Evolutionary conservation across 2,329 filamentous ascomycete species (phyloP).

Genomic region (Sclerotinia minor): DNA sequence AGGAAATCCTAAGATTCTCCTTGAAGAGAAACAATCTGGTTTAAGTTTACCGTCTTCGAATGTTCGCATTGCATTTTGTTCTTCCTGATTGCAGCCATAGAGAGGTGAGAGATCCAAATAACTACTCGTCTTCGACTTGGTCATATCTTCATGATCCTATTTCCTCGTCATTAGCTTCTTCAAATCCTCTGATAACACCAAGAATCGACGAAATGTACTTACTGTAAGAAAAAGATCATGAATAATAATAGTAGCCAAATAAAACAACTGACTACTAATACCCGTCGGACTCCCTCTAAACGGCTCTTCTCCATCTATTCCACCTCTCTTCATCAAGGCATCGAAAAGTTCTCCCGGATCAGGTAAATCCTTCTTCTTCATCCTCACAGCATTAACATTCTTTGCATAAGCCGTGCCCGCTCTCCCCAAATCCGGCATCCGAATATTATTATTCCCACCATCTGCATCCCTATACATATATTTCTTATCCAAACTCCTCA

Average conservation of each 20-base stretch:
- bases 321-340: conserved; percentile 59
- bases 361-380: conserved; percentile 58
- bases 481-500: conserved; percentile 63
- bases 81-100: conserved; percentile 45
- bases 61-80: conserved; percentile 45
- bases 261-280: conserved; percentile 50
- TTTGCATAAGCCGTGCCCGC: conserved; percentile 67
- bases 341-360: conserved; percentile 60
- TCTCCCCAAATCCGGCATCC: conserved; percentile 63
- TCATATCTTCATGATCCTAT: conserved; percentile 22
- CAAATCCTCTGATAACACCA: background rate
- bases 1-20: conserved; percentile 68
- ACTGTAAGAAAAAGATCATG: conserved; percentile 49
- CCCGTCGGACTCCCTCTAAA: conserved; percentile 43
- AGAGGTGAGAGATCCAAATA: conserved; percentile 50
- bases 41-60: conserved; percentile 71
- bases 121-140: conserved; percentile 35
- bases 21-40: conserved; percentile 70
- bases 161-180: background rate
- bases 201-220: background rate
- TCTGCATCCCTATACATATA: conserved; percentile 63
- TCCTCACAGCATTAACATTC: conserved; percentile 59
- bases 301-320: background rate
- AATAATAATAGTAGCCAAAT: conserved; percentile 53
- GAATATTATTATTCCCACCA: conserved; percentile 54